phyloP scores from a whole-genome alignment of 305 asterid genomes.

The Fraxinus sp. region DNA sequence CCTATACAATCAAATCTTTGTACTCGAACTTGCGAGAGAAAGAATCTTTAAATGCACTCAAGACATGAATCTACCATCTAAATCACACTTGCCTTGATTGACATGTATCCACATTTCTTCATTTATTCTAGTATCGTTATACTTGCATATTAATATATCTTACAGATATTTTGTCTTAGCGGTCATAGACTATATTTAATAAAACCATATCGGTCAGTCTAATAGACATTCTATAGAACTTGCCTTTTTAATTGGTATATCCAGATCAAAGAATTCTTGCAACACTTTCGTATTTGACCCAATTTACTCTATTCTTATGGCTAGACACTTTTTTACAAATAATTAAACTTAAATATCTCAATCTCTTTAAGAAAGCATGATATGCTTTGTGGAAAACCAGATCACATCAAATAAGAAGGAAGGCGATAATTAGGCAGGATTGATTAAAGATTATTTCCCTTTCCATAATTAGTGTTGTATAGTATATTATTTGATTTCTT shows the following conservation, averaged over 20 bases:
- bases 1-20: not conserved
- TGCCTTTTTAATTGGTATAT: not conserved
- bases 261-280: not conserved
- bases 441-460: no score
- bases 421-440: no score
- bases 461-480: no score
- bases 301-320: not conserved
- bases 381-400: not conserved
- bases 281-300: not conserved
- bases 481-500: no score
- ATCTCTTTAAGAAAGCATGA: not conserved
- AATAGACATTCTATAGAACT: not conserved
- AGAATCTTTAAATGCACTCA: not conserved
- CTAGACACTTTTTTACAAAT: not conserved
- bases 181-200: not conserved
- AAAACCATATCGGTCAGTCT: not conserved
- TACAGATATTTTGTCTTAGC: not conserved
- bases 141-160: not conserved
- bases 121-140: not conserved
- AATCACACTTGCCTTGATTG: not conserved
- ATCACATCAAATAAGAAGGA: no score
- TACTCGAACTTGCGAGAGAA: not conserved
- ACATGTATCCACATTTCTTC: not conserved
- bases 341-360: not conserved
- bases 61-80: not conserved